phyloP scores from a whole-genome alignment of 2,329 filamentous ascomycete genomes.

The Raffaelea arxii region DNA sequence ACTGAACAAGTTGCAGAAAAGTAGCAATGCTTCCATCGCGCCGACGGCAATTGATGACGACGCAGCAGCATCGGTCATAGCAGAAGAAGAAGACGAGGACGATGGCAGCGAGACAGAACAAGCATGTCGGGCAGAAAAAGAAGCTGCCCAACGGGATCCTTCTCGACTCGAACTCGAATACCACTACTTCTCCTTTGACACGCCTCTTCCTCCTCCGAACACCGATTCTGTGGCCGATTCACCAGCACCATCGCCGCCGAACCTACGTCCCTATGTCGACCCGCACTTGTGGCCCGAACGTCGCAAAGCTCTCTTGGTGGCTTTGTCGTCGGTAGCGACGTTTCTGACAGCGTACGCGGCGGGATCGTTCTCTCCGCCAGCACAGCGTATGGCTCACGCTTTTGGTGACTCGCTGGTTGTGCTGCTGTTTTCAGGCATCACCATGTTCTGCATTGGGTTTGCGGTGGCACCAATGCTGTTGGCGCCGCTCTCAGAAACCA shows the following conservation, averaged over 20 bases:
- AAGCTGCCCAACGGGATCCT: neutral
- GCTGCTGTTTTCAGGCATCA: conserved; percentile 56
- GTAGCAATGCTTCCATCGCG: too few relatives aligned
- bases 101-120: too few relatives aligned
- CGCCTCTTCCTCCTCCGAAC: conserved; percentile 23
- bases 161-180: conserved; percentile 20
- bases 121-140: too few relatives aligned
- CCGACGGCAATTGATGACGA: too few relatives aligned
- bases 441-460: conserved; percentile 73
- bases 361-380: conserved; percentile 67
- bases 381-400: conserved; percentile 53
- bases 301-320: conserved; percentile 62
- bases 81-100: too few relatives aligned
- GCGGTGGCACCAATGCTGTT: conserved; percentile 77
- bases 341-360: conserved; percentile 71
- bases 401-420: conserved; percentile 60
- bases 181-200: conserved; percentile 32
- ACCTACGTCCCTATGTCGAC: conserved; percentile 56
- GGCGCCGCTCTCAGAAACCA: conserved; percentile 80
- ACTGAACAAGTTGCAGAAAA: too few relatives aligned
- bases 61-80: too few relatives aligned
- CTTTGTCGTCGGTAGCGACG: conserved; percentile 67
- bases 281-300: conserved; percentile 64
- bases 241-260: conserved; percentile 33
- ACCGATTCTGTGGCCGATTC: conserved; percentile 18